Evolutionary conservation across 2,329 filamentous ascomycete genomes (phyloP).

Genomic region (Plectosphaerella plurivora): DNA sequence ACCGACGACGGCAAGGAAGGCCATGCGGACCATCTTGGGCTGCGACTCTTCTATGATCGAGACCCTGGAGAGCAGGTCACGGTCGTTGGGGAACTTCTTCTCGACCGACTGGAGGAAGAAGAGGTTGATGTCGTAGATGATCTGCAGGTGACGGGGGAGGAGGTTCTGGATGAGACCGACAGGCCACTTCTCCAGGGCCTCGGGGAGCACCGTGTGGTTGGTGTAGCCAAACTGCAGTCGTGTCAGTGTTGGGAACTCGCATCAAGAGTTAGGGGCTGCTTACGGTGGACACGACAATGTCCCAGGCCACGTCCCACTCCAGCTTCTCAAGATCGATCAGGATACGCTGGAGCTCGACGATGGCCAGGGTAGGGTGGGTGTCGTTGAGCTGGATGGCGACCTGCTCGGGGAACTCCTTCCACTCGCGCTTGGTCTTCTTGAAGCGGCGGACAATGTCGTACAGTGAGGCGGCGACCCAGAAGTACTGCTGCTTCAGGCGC

Average conservation of each 20-base stretch:
- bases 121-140: constrained; percentile 97
- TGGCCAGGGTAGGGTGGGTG: constrained; percentile 92
- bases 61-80: constrained; percentile 79
- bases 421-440: constrained; percentile 91
- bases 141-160: constrained; percentile 88
- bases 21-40: constrained; percentile 98
- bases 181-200: constrained; percentile 97
- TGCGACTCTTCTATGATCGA: constrained; percentile 97
- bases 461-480: constrained; percentile 96
- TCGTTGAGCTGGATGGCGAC: constrained; percentile 98
- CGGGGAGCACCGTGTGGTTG: constrained; percentile 95
- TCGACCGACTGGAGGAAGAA: constrained; percentile 90
- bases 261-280: constrained; percentile 22
- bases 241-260: background rate
- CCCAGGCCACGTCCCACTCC: constrained; percentile 91
- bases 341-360: constrained; percentile 93
- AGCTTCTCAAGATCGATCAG: constrained; percentile 84
- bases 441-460: constrained; percentile 96
- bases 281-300: constrained; percentile 66
- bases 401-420: constrained; percentile 90
- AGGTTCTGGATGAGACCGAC: constrained; percentile 89
- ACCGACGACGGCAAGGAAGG: constrained; percentile 87
- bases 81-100: constrained; percentile 82
- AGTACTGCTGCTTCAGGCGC: constrained; percentile 98
- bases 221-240: constrained; percentile 77